These are phyloP conservation scores for Solanum aculeatissimum DNA, from an alignment of 305 asterid species.

Conservation along the genomic window DNA sequence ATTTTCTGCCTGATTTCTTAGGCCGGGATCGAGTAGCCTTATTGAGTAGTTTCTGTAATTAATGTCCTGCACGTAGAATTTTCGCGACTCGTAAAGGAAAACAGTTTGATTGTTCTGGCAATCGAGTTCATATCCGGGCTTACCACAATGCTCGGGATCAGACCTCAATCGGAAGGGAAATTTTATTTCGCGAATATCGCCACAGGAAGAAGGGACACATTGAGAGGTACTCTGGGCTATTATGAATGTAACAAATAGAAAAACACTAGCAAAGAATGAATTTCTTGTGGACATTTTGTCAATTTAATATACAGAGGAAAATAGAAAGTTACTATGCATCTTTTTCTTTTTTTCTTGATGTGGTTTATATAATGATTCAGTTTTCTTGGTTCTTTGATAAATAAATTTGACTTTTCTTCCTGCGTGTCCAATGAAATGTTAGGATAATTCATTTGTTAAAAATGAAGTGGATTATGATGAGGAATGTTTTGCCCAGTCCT, in stretches of 20 bases:
- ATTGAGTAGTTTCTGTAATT: neutral
- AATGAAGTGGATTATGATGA: neutral
- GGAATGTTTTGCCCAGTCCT: neutral
- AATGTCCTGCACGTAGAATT: neutral
- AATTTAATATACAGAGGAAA: neutral
- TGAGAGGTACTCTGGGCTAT: neutral
- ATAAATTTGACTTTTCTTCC: neutral
- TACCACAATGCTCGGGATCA: conserved; percentile 10
- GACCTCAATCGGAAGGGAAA: conserved; percentile 9
- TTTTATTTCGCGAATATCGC: neutral
- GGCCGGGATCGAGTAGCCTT: conserved; percentile 5
- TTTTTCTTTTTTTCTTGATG: neutral
- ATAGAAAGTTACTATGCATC: no score
- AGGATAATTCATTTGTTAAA: neutral
- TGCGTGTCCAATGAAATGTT: neutral
- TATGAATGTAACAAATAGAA: neutral
- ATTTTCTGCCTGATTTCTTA: neutral
- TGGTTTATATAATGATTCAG: neutral
- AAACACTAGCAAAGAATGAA: neutral
- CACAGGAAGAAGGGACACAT: conserved; percentile 6
- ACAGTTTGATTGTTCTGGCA: conserved; percentile 9
- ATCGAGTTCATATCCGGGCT: neutral
- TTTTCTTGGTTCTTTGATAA: neutral
- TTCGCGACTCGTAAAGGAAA: neutral
- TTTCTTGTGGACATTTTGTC: neutral